Percentiles rank a stretch among this genome's conserved stretches.
These are phyloP conservation scores for Candida khao-thaluensis DNA, from an alignment of 805 yeast genomes.

Conservation along the genomic window DNA sequence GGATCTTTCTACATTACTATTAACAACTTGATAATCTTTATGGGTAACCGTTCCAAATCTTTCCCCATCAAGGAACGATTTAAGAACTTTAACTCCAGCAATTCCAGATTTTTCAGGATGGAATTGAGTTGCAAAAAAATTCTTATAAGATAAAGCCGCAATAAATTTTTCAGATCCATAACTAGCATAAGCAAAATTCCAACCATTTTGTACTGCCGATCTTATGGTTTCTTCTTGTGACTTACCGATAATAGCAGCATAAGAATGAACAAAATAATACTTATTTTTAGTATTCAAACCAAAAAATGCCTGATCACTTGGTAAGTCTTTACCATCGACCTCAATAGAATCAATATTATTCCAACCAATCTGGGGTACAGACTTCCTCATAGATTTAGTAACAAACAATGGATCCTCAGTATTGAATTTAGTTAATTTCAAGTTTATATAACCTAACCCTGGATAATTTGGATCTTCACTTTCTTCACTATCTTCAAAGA, in stretches of 20 bases:
- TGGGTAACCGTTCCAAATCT: constrained; percentile 24
- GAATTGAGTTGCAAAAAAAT: constrained; percentile 92
- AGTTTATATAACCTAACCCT: constrained; percentile 49
- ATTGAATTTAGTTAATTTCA: constrained; percentile 55
- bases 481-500: constrained; percentile 76
- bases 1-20: constrained; percentile 19
- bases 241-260: constrained; percentile 65
- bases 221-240: constrained; percentile 27
- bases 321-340: constrained; percentile 22
- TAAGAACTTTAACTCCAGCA: constrained; percentile 80
- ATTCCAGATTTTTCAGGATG: constrained; percentile 98
- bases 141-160: constrained; percentile 75
- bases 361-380: constrained; percentile 99
- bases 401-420: constrained; percentile 33
- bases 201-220: constrained; percentile 38
- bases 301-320: constrained; percentile 42
- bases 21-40: constrained; percentile 21
- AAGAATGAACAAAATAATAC: constrained; percentile 95
- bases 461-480: constrained; percentile 58
- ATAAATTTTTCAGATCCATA: constrained; percentile 81
- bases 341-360: constrained; percentile 46
- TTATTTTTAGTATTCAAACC: constrained; percentile 66
- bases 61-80: constrained; percentile 59
- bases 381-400: constrained; percentile 46
- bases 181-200: constrained; percentile 70